A percentile compares a stretch with the other conserved stretches of the same genome.
Conservation (phyloP, 2,329 filamentous ascomycete species). For the Furcasterigmium sp. region DNA sequence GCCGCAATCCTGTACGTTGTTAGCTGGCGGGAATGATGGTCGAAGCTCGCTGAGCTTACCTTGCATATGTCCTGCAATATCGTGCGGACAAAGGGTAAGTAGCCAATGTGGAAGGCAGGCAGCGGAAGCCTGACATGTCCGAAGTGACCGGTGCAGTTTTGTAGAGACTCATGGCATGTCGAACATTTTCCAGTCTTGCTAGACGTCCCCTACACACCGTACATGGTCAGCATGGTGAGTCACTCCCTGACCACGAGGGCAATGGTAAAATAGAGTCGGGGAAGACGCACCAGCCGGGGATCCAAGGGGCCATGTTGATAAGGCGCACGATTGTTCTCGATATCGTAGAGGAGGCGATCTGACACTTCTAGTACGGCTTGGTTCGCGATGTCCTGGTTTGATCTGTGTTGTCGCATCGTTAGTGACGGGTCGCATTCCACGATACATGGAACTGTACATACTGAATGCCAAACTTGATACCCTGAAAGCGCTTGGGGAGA, state of each 20-base stretch:
- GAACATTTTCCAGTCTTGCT: slow-evolving; percentile 74
- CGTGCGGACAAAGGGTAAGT: slow-evolving; percentile 86
- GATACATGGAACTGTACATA: slow-evolving; percentile 27
- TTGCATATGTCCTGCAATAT: slow-evolving; percentile 97
- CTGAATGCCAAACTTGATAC: slow-evolving; percentile 92
- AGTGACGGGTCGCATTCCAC: slow-evolving; percentile 2
- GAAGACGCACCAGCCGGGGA: slow-evolving; percentile 57
- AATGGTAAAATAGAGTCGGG: neutral
- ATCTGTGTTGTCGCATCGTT: slow-evolving; percentile 41
- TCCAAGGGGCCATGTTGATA: slow-evolving; percentile 84
- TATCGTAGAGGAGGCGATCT: slow-evolving; percentile 89
- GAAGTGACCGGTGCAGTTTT: slow-evolving; percentile 91
- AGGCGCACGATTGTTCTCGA: slow-evolving; percentile 70
- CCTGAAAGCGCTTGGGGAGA: slow-evolving; percentile 85
- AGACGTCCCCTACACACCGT: slow-evolving; percentile 61
- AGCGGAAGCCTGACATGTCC: slow-evolving; percentile 87
- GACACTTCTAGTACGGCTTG: slow-evolving; percentile 93
- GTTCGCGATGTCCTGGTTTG: slow-evolving; percentile 89
- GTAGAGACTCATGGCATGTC: slow-evolving; percentile 77
- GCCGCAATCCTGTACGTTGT: slow-evolving; percentile 60
- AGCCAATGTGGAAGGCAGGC: slow-evolving; percentile 93
- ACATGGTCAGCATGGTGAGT: neutral
- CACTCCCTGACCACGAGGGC: neutral
- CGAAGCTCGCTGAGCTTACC: slow-evolving; percentile 25
- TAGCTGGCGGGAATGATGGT: neutral